Evolutionary conservation across 352 stramenopile species (phyloP), one percentile per base, ranked within the genome.

Genomic region (Phytophthora chlamydospora): DNA sequence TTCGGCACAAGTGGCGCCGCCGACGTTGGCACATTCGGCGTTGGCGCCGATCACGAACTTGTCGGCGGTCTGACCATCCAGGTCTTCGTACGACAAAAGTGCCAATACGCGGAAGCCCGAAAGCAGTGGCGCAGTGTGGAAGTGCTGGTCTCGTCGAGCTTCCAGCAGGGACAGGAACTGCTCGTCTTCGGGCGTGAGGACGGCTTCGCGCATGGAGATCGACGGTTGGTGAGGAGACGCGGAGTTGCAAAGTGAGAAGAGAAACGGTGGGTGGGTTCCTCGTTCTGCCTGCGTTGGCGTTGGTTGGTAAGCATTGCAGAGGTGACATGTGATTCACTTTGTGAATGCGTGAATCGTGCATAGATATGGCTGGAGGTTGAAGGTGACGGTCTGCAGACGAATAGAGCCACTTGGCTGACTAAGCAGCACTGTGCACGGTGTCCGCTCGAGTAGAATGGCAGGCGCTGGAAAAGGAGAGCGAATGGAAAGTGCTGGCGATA

Each of bases 1-100:
- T 74, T 98, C 91, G 39, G 91, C 89, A 50, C 91, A 98, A 32
- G 96, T 89, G 31, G 87, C 85, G 41, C 76, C 85, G 46, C 78
- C 76, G 41, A 97, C 85, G 45, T 88, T 95, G 67, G 85, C 79
- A 32, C 85, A 90, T 75, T 97, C 90, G 62, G 86, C 84, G 63
- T 97, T 97, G 31, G 81, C 82, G 41, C 90, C 90, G 14, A 88
- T 61, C 27, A 90, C 76, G 64, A 78, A 75, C 49, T 83, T 68
- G 57, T 62, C 62, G 24, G n/a, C 17, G 38, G 59, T 72, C 33
- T 73, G 52, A 56, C 77, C 77, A 3, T 79, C 63, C 38, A 80
- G 48, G 57, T 80, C 78, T 65, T 85, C 59, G 71, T 85, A 88
- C n/a, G 78, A 73, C 49, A 88, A 73, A 13, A 88, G 62, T 16